These are phyloP conservation scores for Coelastrella sp. DNA, from an alignment of 139 green algal species.

Conservation along the genomic window DNA sequence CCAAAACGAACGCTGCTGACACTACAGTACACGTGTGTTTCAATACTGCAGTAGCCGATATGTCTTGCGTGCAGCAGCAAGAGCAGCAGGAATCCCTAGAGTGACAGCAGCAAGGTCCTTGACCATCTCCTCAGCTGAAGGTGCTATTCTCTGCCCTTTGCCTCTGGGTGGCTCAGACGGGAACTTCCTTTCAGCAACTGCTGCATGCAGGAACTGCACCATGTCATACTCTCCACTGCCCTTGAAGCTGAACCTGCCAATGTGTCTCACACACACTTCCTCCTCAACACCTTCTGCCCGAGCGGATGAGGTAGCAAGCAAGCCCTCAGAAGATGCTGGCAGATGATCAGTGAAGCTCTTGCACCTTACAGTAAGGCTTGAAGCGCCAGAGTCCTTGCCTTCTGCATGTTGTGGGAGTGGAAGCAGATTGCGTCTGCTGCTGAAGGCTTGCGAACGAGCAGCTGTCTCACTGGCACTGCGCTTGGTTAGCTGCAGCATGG, in stretches of 20 bases:
- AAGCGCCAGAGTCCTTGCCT: neutral
- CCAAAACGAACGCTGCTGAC: no score
- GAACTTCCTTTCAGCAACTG: neutral
- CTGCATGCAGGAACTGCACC: neutral
- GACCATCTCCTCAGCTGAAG: neutral
- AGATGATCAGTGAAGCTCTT: neutral
- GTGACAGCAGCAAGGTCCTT: neutral
- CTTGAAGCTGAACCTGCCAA: neutral
- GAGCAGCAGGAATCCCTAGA: neutral
- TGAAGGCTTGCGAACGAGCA: neutral
- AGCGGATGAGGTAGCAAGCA: neutral
- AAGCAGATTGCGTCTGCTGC: neutral
- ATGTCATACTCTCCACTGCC: neutral
- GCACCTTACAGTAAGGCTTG: neutral
- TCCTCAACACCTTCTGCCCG: neutral
- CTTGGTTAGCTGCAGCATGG: neutral
- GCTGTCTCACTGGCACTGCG: conserved; percentile 1
- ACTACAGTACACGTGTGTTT: no score
- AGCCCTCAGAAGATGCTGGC: neutral
- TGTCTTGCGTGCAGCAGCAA: neutral
- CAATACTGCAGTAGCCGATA: neutral
- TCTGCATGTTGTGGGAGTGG: neutral
- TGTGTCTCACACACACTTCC: neutral
- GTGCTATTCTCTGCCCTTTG: neutral
- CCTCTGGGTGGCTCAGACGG: neutral